phyloP scores from a whole-genome alignment of 2,329 filamentous ascomycete species.

The Bimuria novae-zelandiae region DNA sequence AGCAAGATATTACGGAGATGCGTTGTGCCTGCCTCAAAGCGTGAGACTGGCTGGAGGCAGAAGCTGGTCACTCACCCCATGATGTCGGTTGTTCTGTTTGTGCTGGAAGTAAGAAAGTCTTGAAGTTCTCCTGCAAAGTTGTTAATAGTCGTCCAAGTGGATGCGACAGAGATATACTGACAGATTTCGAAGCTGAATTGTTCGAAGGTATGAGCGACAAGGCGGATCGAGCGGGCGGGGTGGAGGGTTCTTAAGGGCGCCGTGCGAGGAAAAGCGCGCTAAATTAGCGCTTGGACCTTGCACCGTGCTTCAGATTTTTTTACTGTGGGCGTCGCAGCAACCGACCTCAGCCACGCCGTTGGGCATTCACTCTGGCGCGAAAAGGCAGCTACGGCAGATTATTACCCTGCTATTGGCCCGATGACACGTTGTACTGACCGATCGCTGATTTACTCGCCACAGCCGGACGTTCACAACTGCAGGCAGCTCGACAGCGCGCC shows the following conservation, averaged over 20 bases:
- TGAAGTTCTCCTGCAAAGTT: slow-evolving; percentile 28
- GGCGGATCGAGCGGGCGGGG: neutral
- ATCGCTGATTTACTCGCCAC: slow-evolving; percentile 18
- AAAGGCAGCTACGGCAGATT: slow-evolving; percentile 6
- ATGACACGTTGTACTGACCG: slow-evolving; percentile 1
- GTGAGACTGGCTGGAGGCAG: slow-evolving; percentile 29
- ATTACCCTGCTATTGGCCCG: slow-evolving; percentile 8
- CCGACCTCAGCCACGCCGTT: slow-evolving; percentile 7
- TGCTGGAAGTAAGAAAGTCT: slow-evolving; percentile 40
- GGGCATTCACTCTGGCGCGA: neutral
- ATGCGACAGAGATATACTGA: neutral
- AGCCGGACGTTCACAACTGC: slow-evolving; percentile 7
- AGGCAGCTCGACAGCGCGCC: slow-evolving; percentile 6
- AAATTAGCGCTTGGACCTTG: no score
- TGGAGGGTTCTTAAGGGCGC: neutral
- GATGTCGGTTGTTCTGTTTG: slow-evolving; percentile 52
- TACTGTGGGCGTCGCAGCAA: slow-evolving; percentile 1
- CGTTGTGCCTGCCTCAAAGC: slow-evolving; percentile 10
- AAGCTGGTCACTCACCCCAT: slow-evolving; percentile 61
- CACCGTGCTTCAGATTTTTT: slow-evolving; percentile 6
- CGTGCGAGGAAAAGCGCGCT: no score
- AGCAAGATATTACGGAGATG: slow-evolving; percentile 27
- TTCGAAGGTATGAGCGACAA: slow-evolving; percentile 6
- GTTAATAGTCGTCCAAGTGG: neutral
- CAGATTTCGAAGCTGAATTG: slow-evolving; percentile 5